Evolutionary conservation across 2,329 filamentous ascomycete genomes (phyloP).

Genomic region (Balansia obtecta): DNA sequence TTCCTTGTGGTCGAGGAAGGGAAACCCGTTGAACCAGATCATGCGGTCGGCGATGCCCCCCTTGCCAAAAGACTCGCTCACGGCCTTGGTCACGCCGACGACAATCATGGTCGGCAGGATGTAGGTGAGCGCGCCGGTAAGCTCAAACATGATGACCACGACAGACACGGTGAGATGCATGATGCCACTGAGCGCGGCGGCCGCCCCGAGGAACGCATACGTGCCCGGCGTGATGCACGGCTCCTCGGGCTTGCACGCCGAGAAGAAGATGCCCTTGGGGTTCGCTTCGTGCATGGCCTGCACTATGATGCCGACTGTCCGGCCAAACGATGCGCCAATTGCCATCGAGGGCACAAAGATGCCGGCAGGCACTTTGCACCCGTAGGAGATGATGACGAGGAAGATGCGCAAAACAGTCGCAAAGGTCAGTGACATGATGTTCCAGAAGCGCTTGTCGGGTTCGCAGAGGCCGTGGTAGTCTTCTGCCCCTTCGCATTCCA

Average conservation of each 20-base stretch:
- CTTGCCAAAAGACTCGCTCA: slow-evolving; percentile 83
- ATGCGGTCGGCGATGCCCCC: slow-evolving; percentile 95
- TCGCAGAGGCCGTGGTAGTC: slow-evolving; percentile 89
- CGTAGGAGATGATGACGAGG: slow-evolving; percentile 90
- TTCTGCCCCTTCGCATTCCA: slow-evolving; percentile 80
- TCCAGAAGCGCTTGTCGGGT: slow-evolving; percentile 57
- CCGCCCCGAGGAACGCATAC: slow-evolving; percentile 90
- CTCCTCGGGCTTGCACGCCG: slow-evolving; percentile 77
- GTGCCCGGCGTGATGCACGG: slow-evolving; percentile 96
- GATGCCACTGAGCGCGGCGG: slow-evolving; percentile 82
- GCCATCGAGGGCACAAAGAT: slow-evolving; percentile 99
- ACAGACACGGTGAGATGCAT: slow-evolving; percentile 98
- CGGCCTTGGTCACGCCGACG: slow-evolving; percentile 89
- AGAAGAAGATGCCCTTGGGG: slow-evolving; percentile 73
- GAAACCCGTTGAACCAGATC: slow-evolving; percentile 98
- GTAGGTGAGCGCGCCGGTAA: slow-evolving; percentile 93
- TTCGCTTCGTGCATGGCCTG: slow-evolving; percentile 78
- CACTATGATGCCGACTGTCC: slow-evolving; percentile 88
- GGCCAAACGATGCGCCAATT: slow-evolving; percentile 84
- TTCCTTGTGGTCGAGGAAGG: slow-evolving; percentile 93
- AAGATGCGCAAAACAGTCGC: slow-evolving; percentile 73
- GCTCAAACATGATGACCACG: slow-evolving; percentile 98
- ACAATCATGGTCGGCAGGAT: slow-evolving; percentile 99
- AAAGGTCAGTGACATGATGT: slow-evolving; percentile 63
- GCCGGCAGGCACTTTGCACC: slow-evolving; percentile 92